Evolutionary conservation across 352 stramenopile genomes (phyloP), one percentile per base, ranked within the genome.

Genomic region (Phytophthora boehmeriae): DNA sequence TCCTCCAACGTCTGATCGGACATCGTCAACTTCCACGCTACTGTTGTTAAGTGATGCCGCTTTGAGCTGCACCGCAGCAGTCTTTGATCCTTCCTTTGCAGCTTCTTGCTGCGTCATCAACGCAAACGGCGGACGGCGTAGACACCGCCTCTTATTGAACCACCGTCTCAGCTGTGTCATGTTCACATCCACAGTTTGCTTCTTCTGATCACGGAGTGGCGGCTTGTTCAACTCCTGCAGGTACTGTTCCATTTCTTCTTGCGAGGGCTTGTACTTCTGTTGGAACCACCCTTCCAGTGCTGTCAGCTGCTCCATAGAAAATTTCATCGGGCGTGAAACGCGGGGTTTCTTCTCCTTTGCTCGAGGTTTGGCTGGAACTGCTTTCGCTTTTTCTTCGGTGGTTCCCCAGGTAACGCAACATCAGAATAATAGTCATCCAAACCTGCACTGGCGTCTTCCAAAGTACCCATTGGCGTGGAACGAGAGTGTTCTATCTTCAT

Each of bases 101-200:
- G 78, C 74, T 17, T 91, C 79, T 61, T 91, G 80, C 36, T 86
- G 79, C 9, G 83, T 89, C 86, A 95, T 91, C n/a, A 95, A 66
- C 10, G 86, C 83, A 67, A 92, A 92, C 27, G 86, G 86, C 41
- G 86, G 86, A 14, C 83, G 86, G 28, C 86, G 83, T 27, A 95
- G 76, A 73, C 86, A 95, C 28, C 86, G 82, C 20, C 86, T 72
- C 66, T 95, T 95, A 65, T 95, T 95, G 48, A 95, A 95, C 86
- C 86, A 95, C 19, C 86, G 76, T 32, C 86, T 73, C 27, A 95
- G 53, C 62, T 95, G 86, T 44, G 86, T 95, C 83, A 95, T 95
- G 73, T 83, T 95, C 48, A 95, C 83, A 42, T 95, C 83, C 52
- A 92, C 68, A 1, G 66, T 67, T 45, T 95, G 86, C 68, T 92